Conservation (phyloP, 2,329 filamentous ascomycete species). For the Elsinoe australis region DNA sequence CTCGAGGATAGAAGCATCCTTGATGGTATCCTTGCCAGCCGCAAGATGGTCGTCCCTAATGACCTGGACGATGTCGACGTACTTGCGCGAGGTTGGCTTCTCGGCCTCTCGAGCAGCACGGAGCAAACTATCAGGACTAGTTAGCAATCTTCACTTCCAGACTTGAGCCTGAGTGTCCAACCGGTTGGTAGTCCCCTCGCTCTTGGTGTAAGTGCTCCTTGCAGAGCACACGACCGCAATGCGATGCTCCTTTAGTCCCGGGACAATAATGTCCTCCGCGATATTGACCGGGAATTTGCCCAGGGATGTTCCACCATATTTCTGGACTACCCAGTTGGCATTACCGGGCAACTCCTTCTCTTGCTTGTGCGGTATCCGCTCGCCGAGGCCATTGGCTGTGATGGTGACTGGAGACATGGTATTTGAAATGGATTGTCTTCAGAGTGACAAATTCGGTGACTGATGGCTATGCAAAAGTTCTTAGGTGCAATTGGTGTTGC, state of each 20-base stretch:
- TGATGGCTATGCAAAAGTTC: neutral
- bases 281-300: slow-evolving; percentile 73
- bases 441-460: neutral
- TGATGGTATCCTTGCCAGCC: slow-evolving; percentile 52
- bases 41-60: slow-evolving; percentile 75
- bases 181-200: slow-evolving; percentile 91
- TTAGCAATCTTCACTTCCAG: neutral
- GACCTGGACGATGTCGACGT: slow-evolving; percentile 66
- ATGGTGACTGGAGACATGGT: slow-evolving; percentile 21
- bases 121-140: slow-evolving; percentile 32
- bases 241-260: slow-evolving; percentile 55
- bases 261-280: slow-evolving; percentile 54
- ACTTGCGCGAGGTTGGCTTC: slow-evolving; percentile 42
- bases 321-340: slow-evolving; percentile 73
- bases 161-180: too few relatives aligned
- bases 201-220: slow-evolving; percentile 86
- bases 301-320: slow-evolving; percentile 91
- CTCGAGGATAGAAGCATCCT: slow-evolving; percentile 37
- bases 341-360: slow-evolving; percentile 45
- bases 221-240: slow-evolving; percentile 94
- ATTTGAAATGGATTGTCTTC: neutral
- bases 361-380: slow-evolving; percentile 35
- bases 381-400: slow-evolving; percentile 22
- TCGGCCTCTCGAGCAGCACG: slow-evolving; percentile 42
- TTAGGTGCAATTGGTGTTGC: neutral